These are phyloP conservation scores for Fusarium xyrophilum DNA, from an alignment of 2,329 filamentous ascomycete genomes.

Conservation along the genomic window DNA sequence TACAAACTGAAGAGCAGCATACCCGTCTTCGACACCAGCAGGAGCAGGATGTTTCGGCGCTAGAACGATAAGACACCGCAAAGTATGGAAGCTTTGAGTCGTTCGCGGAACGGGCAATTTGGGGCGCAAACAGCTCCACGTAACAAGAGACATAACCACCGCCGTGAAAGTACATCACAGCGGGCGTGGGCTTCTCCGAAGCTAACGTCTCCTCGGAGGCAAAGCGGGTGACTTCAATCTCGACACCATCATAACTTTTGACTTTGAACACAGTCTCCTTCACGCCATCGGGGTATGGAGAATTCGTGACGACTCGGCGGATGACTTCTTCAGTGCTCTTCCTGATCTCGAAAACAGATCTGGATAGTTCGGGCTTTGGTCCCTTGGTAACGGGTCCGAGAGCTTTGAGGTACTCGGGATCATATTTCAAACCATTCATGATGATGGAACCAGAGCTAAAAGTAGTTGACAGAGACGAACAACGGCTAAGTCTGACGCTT, in stretches of 20 bases:
- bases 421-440: slow-evolving; percentile 13
- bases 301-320: neutral
- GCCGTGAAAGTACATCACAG: slow-evolving; percentile 19
- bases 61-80: slow-evolving; percentile 12
- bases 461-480: accelerated
- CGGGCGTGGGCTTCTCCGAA: neutral
- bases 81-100: slow-evolving; percentile 18
- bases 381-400: neutral
- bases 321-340: neutral
- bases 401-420: slow-evolving; percentile 1
- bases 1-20: slow-evolving; percentile 11
- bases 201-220: neutral
- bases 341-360: neutral
- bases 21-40: slow-evolving; percentile 14
- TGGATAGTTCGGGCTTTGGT: neutral
- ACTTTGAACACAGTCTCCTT: slow-evolving; percentile 7
- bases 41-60: slow-evolving; percentile 25
- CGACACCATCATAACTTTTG: slow-evolving; percentile 2
- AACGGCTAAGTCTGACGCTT: neutral
- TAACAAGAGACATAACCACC: slow-evolving; percentile 10
- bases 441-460: accelerated
- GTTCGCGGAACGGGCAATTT: slow-evolving; percentile 15
- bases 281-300: neutral
- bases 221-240: slow-evolving; percentile 17
- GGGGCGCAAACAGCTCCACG: slow-evolving; percentile 10